Evolutionary conservation across 2,329 filamentous ascomycete species (phyloP).

Genomic region (Colletotrichum sp.): DNA sequence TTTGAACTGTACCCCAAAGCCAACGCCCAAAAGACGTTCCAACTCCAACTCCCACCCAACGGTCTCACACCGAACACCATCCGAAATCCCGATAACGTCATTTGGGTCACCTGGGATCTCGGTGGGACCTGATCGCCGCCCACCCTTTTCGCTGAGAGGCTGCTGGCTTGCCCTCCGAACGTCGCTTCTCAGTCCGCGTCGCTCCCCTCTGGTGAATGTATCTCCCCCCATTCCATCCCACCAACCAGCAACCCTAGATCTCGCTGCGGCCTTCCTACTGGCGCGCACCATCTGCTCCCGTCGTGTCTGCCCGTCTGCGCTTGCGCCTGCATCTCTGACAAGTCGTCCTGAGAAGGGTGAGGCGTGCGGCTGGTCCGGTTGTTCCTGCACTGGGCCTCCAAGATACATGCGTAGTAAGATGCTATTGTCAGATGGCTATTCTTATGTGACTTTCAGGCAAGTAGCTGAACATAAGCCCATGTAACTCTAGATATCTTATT

Average conservation of each 20-base stretch:
- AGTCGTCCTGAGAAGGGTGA: not conserved
- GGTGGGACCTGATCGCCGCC: conserved; percentile 20
- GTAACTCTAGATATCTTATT: not conserved
- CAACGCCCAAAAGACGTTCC: not conserved
- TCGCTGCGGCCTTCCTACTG: not conserved
- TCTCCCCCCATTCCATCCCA: not conserved
- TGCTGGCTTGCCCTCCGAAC: not conserved
- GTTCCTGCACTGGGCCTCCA: conserved; percentile 15
- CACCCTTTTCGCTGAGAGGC: not conserved
- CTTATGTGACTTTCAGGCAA: not conserved
- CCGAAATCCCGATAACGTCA: conserved; percentile 21
- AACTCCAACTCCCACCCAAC: not conserved
- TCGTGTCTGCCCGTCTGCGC: conserved; percentile 1
- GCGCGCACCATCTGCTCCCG: not conserved
- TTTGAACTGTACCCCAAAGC: not conserved
- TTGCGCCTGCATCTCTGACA: conserved; percentile 11
- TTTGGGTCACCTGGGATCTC: conserved; percentile 20
- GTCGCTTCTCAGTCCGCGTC: not conserved
- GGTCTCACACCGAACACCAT: conserved; percentile 19
- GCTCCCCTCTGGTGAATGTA: not conserved
- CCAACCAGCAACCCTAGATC: not conserved
- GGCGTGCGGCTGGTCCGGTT: not conserved
- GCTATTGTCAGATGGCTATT: not conserved
- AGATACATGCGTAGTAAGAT: not conserved
- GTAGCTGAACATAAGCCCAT: not conserved